Conservation (phyloP, 371 early-diverging fungal species). For the Syncephalastrum contaminatum region DNA sequence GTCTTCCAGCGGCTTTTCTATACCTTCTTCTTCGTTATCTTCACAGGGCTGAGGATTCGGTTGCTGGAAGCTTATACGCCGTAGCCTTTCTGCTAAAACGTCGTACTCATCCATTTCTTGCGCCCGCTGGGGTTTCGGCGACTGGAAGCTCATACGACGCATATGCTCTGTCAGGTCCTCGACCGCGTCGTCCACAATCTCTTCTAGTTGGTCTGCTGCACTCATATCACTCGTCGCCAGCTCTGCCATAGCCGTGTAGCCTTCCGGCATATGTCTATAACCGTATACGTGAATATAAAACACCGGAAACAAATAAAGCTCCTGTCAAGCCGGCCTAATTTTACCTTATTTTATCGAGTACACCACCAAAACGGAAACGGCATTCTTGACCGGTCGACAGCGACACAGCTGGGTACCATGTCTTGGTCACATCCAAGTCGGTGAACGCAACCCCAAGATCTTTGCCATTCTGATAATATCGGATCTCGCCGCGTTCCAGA, state of each 20-base stretch:
- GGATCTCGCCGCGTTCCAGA: constrained; percentile 52
- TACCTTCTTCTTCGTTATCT: too few relatives aligned
- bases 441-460: constrained; percentile 70
- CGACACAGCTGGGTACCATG: constrained; percentile 61
- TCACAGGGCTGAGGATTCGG: too few relatives aligned
- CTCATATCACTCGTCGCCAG: constrained; percentile 10
- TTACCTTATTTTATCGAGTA: constrained; percentile 34
- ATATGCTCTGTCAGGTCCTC: too few relatives aligned
- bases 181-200: too few relatives aligned
- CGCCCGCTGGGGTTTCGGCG: background rate
- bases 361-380: constrained; percentile 39
- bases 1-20: too few relatives aligned
- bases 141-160: too few relatives aligned
- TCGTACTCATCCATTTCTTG: background rate
- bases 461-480: constrained; percentile 61
- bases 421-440: constrained; percentile 28
- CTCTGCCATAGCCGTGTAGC: constrained; percentile 23
- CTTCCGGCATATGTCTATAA: constrained; percentile 30
- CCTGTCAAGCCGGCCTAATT: background rate
- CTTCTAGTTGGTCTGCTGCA: background rate
- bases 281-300: background rate
- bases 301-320: background rate
- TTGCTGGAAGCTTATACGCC: too few relatives aligned
- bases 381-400: constrained; percentile 44
- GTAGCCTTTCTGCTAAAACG: too few relatives aligned